Evolutionary conservation across 1,139 yeast species (phyloP), one percentile per base, ranked within the genome.

Genomic region (Suhomyces maxii): DNA sequence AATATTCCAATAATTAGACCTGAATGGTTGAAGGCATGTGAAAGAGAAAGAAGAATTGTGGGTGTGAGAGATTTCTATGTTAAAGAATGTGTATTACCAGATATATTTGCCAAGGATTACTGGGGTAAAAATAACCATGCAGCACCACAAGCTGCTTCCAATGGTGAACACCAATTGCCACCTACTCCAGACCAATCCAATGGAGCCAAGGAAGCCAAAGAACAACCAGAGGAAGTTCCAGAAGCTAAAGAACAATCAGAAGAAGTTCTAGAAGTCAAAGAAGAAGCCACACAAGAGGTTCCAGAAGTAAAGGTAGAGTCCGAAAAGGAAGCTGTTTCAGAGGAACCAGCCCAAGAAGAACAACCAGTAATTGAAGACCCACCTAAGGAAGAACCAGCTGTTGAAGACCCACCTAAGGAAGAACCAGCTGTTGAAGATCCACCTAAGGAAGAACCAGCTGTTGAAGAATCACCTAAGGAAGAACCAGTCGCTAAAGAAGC

Each of bases 1-100:
- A 93, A 91, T 63, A 90, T 93, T 48, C 99, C 99, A 3, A 82
- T 93, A 37, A 93, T 93, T 26, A 80, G 97, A 64, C 99, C 99
- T 0, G 98, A 93, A 63, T 93, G 98, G 98, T 73, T 93, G 48
- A 86, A 88, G 66, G 97, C 97, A 0, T 93, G 99, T 71, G 96
- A 89, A 59, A 68, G 80, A 41, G 98, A 91, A 60, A 80, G 95
- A 56, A 73, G 97, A 59, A 83, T 93, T 50, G 96, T 91, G 37
- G 97, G 98, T 28, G 99, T 95, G 11, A 79, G 96, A 57, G 90
- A 89, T 53, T 88, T 86, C 57, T 87, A 87, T 57, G 72, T 86
- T 32, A 75, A 72, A 52, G 79, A 74, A 49, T 74, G 79, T 56
- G 76, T 71, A 4, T 72, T 75, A 53, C 79, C 79, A 3, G 79